Percentiles rank a stretch among this genome's conserved stretches.
Conservation (phyloP, 257 asterid species). For the Perilla frutescens region DNA sequence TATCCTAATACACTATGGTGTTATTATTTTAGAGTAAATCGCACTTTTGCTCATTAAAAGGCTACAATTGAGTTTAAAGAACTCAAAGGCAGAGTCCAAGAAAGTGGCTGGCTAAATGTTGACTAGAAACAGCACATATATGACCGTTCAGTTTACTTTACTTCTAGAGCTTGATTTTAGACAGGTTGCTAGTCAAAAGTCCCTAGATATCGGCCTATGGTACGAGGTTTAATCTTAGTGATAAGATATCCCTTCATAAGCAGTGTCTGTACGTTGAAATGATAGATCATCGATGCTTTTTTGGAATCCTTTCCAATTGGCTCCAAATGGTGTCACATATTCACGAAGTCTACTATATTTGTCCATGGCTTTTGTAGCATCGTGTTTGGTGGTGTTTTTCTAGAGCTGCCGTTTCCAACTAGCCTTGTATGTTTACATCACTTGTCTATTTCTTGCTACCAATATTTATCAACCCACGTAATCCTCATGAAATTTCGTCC, state of each 20-base stretch:
- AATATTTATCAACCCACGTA: background rate
- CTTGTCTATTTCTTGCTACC: background rate
- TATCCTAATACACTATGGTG: background rate
- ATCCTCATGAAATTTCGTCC: background rate
- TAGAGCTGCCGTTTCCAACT: too few relatives aligned
- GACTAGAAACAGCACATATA: background rate
- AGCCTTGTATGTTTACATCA: background rate
- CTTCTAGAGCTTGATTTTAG: background rate
- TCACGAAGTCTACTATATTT: background rate
- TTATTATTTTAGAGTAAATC: background rate
- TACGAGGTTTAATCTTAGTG: background rate
- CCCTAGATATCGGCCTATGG: background rate
- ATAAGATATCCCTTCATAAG: background rate
- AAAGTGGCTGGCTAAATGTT: background rate
- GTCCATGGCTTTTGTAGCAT: background rate
- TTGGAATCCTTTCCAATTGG: background rate
- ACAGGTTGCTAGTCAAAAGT: background rate
- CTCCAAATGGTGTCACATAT: background rate
- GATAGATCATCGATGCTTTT: background rate
- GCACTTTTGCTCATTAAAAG: background rate
- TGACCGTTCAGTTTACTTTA: background rate
- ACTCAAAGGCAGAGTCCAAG: too few relatives aligned
- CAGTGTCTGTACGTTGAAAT: background rate
- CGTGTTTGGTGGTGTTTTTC: background rate
- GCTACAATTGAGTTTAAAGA: background rate